phyloP scores from a whole-genome alignment of 1,139 yeast species.

The Citeromyces siamensis region DNA sequence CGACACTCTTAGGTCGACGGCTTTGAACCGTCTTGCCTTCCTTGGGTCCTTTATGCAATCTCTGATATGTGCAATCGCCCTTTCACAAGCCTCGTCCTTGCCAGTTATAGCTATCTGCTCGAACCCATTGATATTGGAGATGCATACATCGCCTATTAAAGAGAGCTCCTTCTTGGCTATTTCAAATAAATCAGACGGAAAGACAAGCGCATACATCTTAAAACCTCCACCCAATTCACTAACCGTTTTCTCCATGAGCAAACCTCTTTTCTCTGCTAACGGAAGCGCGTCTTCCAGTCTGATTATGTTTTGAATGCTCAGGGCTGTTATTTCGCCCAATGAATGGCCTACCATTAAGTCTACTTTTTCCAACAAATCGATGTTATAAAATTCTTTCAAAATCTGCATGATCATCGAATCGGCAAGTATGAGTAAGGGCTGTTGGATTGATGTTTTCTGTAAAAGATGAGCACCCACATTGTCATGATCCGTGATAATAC shows the following conservation, averaged over 20 bases:
- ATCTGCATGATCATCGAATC: conserved; percentile 14
- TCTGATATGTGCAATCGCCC: conserved; percentile 9
- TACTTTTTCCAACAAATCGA: conserved; percentile 12
- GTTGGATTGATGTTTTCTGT: conserved; percentile 18
- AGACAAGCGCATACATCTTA: conserved; percentile 18
- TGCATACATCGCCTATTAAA: conserved; percentile 9
- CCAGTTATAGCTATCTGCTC: conserved; percentile 23
- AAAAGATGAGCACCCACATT: conserved; percentile 7
- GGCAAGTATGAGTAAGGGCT: conserved; percentile 19
- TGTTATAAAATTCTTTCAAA: conserved; percentile 9
- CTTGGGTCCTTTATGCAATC: conserved; percentile 7
- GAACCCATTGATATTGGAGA: conserved; percentile 20
- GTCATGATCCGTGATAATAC: conserved; percentile 1
- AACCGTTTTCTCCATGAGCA: conserved; percentile 17
- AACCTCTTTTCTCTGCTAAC: conserved; percentile 17
- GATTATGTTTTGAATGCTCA: conserved; percentile 16
- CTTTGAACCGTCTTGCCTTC: conserved; percentile 13
- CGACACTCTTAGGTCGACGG: conserved; percentile 14
- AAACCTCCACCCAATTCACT: conserved; percentile 9
- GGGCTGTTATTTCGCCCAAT: conserved; percentile 20
- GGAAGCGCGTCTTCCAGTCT: conserved; percentile 14
- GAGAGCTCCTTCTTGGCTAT: conserved; percentile 9
- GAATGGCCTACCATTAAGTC: conserved; percentile 22
- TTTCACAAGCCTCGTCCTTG: conserved; percentile 8
- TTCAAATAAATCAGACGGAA: conserved; percentile 14